Conservation (phyloP, 371 early-diverging fungal genomes). For the Chytridium lagenaria region DNA sequence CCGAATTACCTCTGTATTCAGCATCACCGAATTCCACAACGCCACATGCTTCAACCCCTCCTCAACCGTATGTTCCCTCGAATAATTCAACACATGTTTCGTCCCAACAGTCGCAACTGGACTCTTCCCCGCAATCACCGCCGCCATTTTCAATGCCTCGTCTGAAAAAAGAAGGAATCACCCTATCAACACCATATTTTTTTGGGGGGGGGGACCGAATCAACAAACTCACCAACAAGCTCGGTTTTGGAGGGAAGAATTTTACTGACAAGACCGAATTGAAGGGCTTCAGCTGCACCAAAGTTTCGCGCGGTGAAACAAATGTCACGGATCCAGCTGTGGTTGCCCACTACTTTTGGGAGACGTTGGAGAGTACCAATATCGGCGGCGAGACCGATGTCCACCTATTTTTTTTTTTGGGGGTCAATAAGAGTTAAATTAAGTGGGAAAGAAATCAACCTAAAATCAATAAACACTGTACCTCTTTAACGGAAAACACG, state of each 20-base stretch:
- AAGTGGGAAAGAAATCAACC: constrained; percentile 47
- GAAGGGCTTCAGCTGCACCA: constrained; percentile 77
- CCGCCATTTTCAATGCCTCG: constrained; percentile 75
- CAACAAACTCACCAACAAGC: constrained; percentile 33
- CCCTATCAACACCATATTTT: constrained; percentile 26
- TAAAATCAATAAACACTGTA: constrained; percentile 21
- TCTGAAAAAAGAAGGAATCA: constrained; percentile 27
- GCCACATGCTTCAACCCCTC: constrained; percentile 89
- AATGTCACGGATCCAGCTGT: constrained; percentile 88
- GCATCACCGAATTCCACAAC: constrained; percentile 86
- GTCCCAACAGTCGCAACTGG: constrained; percentile 88
- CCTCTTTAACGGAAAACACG: constrained; percentile 79
- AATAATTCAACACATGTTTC: constrained; percentile 86
- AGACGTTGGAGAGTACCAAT: constrained; percentile 89
- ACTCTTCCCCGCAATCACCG: constrained; percentile 83
- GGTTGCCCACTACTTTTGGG: constrained; percentile 92
- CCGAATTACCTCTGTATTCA: constrained; percentile 22
- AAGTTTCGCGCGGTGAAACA: constrained; percentile 85
- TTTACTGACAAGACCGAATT: constrained; percentile 79
- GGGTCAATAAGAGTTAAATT: too few species aligned
- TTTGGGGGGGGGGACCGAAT: background rate
- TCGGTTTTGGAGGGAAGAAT: constrained; percentile 65
- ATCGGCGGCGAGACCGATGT: constrained; percentile 87
- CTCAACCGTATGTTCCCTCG: constrained; percentile 86
- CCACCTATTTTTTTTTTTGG: constrained; percentile 64